Conservation (phyloP, 192 early-diverging fungal species). For the Rhizoclosmatium globosum region DNA sequence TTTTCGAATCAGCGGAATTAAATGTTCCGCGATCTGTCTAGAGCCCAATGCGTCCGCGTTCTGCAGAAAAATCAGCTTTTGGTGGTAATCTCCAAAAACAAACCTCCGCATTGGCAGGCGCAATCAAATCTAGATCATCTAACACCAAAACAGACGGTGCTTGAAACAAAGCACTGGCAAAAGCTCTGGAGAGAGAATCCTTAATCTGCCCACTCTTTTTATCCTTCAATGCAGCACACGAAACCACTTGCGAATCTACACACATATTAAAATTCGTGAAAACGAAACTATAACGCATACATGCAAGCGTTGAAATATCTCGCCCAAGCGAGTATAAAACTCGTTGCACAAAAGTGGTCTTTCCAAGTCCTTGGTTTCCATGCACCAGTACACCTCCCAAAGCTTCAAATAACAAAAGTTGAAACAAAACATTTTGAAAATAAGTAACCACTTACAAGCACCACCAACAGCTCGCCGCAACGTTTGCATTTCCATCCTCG, state of each 20-base stretch:
- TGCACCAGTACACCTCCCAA: slow-evolving; percentile 49
- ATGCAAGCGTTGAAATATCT: slow-evolving; percentile 33
- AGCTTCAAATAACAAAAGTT: slow-evolving; percentile 18
- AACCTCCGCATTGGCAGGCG: slow-evolving; percentile 79
- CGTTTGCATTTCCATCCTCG: slow-evolving; percentile 4
- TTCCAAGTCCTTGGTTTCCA: slow-evolving; percentile 51
- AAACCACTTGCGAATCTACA: slow-evolving; percentile 70
- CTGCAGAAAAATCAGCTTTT: slow-evolving; percentile 36
- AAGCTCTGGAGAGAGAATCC: slow-evolving; percentile 64
- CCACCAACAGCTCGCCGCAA: slow-evolving; percentile 9
- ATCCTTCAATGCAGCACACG: slow-evolving; percentile 72
- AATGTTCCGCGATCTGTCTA: slow-evolving; percentile 70
- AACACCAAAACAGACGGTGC: slow-evolving; percentile 76
- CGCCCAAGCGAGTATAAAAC: slow-evolving; percentile 34
- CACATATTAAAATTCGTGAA: neutral
- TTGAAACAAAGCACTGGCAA: slow-evolving; percentile 73
- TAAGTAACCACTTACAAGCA: slow-evolving; percentile 11
- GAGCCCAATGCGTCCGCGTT: slow-evolving; percentile 71
- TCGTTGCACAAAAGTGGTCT: slow-evolving; percentile 39
- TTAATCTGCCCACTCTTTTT: slow-evolving; percentile 68
- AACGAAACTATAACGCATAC: slow-evolving; percentile 31
- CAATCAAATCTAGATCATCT: slow-evolving; percentile 78
- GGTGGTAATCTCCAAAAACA: neutral
- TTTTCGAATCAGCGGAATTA: slow-evolving; percentile 59
- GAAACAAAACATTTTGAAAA: neutral